Evolutionary conservation across 306 rosid genomes (phyloP), one percentile per base, ranked within the genome.

Genomic region (Quercus parvula): DNA sequence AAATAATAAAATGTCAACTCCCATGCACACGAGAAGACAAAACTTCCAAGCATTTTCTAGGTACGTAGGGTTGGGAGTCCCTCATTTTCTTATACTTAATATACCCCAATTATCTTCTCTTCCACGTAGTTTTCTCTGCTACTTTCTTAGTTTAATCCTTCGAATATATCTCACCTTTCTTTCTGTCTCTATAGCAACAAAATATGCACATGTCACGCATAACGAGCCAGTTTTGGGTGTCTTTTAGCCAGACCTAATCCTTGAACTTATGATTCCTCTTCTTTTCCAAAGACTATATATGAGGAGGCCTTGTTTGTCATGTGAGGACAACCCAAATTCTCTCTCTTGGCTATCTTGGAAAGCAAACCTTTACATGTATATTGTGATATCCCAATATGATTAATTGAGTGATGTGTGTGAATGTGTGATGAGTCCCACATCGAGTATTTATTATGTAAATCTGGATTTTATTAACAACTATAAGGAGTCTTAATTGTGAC

Each of bases 201-300:
- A 66, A 54, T 74, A 8, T 44, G 79, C 83, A 83, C 81, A 78
- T 78, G 83, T 35, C 73, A 62, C 73, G 58, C 68, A 52, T 28
- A 79, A 31, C 79, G 73, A 71, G 89, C 78, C 89, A 88, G 84
- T 86, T 70, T 81, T 79, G 59, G 56, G 84, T 80, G 89, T 84
- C 89, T 73, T 79, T 81, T 88, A 64, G 80, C 86, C 44, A 79
- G 75, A 77, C 89, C 91, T 79, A 81, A 84, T 88, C 80, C 85
- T 88, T 81, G 86, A 31, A 88, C 73, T 77, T 49, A 13, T 11
- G 85, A 88, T 86, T 86, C 89, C 89, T 79, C 74, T 84, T 80
- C 78, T 61, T 77, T 75, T 55, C 75, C 54, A 79, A 72, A 71
- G 66, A 63, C 59, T 74, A 59, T 5, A 31, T 31, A 31, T 25